Evolutionary conservation across 768 basidiomycete species (phyloP), one percentile per base, ranked within the genome.

Genomic region (Leucocoprinus sp.): DNA sequence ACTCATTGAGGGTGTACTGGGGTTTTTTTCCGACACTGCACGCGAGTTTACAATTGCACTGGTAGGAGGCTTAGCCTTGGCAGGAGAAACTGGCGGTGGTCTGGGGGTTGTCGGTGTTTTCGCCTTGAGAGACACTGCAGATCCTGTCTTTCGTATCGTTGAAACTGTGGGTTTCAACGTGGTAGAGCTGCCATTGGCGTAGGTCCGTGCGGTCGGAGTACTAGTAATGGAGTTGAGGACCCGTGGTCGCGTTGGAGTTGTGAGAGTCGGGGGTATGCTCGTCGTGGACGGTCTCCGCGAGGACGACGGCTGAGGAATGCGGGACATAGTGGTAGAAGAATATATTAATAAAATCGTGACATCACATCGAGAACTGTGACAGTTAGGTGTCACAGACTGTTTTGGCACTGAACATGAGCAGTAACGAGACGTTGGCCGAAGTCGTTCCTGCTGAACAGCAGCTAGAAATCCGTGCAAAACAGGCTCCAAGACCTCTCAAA

Each of bases 1-100:
- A 56, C 74, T 86, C 14, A 72, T 58, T 23, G 66, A 45, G 33
- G 69, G 57, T 24, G 42, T 50, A 38, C 22, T 28, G 22, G 40
- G 39, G 5, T 23, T 6, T 34, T 28, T 48, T 15, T 48, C 46
- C 9, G 39, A 21, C 5, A 39, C 39, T 15, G 24, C 40, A 19
- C 29, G 22, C 26, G 21, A 28, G 42, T 22, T 47, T 48, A 37
- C 44, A 37, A 37, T 38, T 31, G n/a, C n/a, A 38, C 58, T 56
- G 14, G 57, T 39, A 17, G 57, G 42, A 33, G 58, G 51, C 11
- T 60, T 42, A n/a, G 57, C 34, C 40, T 37, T 42, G n/a, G 28
- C 45, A 28, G 37, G 46, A 14, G 28, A 51, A 46, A 4, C 28
- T 15, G 31, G 29, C 28, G 35, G 34, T 15, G 31, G 29, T 12